Evolutionary conservation across 179 eudicot species (phyloP), one percentile per base, ranked within the genome.

Genomic region (Sideroxylon spinosum): DNA sequence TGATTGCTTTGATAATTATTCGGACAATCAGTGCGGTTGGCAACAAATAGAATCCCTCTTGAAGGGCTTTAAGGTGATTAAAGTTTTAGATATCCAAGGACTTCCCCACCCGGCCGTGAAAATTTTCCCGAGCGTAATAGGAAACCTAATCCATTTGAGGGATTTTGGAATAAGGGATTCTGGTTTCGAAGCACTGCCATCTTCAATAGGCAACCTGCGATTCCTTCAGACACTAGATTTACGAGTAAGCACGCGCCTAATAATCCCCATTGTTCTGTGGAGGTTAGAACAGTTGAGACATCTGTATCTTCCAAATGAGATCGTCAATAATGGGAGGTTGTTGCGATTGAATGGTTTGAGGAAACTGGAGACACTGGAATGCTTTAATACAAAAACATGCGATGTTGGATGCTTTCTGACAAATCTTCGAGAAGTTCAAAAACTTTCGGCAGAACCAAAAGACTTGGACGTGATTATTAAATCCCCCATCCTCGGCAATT

Each of bases 241-340:
- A 37, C 44, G 44, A 37, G 44, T 3, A 37, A 4, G 44, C 44
- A 37, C 2, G 3, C 2, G 4, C 44, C 44, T 37, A 37, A 37
- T 37, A 3, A 37, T 37, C 44, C 44, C 44, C 2, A 37, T 3
- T 37, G 44, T 37, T 11, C 17, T 78, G 17, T 78, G 80, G 80
- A 69, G 56, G 80, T 12, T 78, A 68, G 32, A 56, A 49, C 26
- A 23, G 26, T 22, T 78, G 59, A 78, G 68, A 29, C 75, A 78
- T 78, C 50, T 78, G 20, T 78, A 68, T 68, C 68, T 69, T 78
- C 69, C 75, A 55, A 13, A 11, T 12, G 9, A 44, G 25, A 13
- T 17, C 9, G 14, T 17, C 60, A 11, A 7, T 37, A 29, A 55
- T 12, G 5, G 2, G 9, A 16, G 13, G 52, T 57, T 19, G 60